Evolutionary conservation across 1,284 basidiomycete genomes (phyloP), one percentile per base, ranked within the genome.

Genomic region (Rhizoctonia solani): DNA sequence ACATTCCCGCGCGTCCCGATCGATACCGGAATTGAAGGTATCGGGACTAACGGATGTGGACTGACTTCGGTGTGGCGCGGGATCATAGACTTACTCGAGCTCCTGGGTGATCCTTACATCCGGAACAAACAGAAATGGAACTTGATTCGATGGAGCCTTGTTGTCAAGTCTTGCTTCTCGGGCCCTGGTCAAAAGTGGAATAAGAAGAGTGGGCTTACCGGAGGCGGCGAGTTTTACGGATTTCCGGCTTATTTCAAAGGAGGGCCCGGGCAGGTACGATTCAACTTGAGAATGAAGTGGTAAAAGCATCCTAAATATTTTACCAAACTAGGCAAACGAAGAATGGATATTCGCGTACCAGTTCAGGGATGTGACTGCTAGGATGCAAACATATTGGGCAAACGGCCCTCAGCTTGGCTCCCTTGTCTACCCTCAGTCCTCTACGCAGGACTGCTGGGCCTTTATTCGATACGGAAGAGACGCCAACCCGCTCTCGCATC

Each of bases 311-410:
- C n/a, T n/a, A n/a, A n/a, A n/a, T n/a, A n/a, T n/a, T n/a, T n/a
- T n/a, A n/a, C n/a, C n/a, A n/a, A n/a, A n/a, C n/a, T n/a, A 63
- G 59, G 46, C 59, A 13, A 63, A 63, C 47, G 59, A 63, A 21
- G 59, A 63, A 27, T 63, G 59, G 59, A 49, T 49, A 14, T 63
- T 63, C 30, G 59, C 34, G 1, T 63, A 63, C 47, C 21, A 29
- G 14, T 63, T 41, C 47, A 30, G 47, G n/a, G 59, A 63, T 25
- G 23, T 47, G 16, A 46, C 30, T 14, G 34, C 8, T 4, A 29
- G 46, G 21, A 32, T 63, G n/a, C 21, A 39, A 25, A 34, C 34
- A 21, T 9, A n/a, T 52, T 34, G 34, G 23, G 14, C 6, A 52
- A 49, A 25, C 21, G 16, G 37, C 37, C 16, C 11, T 16, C 19